These are phyloP conservation scores for Ajuga chamaepitys DNA, from an alignment of 257 asterid species.

Conservation along the genomic window DNA sequence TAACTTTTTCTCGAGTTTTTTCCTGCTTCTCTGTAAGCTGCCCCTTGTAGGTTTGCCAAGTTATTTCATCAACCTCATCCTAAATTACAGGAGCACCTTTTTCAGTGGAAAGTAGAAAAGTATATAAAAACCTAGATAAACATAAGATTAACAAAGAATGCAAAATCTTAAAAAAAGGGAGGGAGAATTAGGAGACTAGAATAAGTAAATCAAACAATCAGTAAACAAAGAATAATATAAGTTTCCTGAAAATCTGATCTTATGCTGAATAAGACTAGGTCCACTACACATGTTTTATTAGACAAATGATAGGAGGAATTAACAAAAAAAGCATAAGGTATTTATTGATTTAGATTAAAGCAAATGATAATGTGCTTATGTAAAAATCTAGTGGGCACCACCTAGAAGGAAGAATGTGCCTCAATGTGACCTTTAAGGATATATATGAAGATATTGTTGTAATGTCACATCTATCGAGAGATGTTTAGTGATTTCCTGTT, in stretches of 20 bases:
- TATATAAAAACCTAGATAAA: neutral
- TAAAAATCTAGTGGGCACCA: neutral
- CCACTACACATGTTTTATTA: neutral
- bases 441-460: too few species aligned
- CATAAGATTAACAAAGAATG: neutral
- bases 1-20: slow-evolving; percentile 89
- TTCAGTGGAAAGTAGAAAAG: slow-evolving; percentile 1
- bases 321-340: neutral
- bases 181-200: neutral
- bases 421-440: too few species aligned
- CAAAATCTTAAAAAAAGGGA: neutral
- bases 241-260: neutral
- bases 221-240: neutral
- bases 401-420: neutral
- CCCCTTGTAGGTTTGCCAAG: slow-evolving; percentile 97
- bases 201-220: neutral
- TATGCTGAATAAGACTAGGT: neutral
- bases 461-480: too few species aligned
- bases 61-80: slow-evolving; percentile 91
- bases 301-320: neutral
- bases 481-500: too few species aligned
- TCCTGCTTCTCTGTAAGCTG: slow-evolving; percentile 95
- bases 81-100: slow-evolving; percentile 15
- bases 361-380: neutral
- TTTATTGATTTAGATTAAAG: neutral